Conservation (phyloP, 2,329 filamentous ascomycete genomes). For the Cladosporium sp. region DNA sequence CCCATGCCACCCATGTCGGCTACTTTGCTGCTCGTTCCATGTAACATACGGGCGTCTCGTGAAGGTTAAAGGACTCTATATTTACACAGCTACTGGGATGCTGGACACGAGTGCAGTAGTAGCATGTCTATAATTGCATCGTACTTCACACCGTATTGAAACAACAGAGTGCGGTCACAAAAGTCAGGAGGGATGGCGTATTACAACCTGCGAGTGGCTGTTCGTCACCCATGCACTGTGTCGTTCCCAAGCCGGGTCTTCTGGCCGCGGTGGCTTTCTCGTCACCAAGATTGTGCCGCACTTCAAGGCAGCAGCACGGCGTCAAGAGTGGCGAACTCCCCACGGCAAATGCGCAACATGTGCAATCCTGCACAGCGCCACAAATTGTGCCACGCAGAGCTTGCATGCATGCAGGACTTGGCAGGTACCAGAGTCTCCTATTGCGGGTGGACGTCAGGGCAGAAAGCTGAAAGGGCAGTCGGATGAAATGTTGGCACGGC, state of each 20-base stretch:
- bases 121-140: no score
- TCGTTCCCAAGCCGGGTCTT: background rate
- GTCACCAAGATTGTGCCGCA: no score
- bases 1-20: background rate
- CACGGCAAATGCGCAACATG: no score
- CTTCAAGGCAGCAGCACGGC: background rate
- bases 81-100: background rate
- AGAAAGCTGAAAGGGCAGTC: background rate
- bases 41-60: background rate
- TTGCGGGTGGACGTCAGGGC: background rate
- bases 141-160: no score
- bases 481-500: background rate
- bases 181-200: no score
- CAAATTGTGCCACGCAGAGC: background rate
- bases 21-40: background rate
- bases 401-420: background rate
- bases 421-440: background rate
- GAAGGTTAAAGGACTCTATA: background rate
- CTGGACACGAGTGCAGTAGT: background rate
- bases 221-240: no score
- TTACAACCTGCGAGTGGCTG: no score
- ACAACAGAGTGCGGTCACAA: no score
- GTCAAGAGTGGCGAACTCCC: no score
- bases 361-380: no score
- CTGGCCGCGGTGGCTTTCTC: no score